Evolutionary conservation across 192 early-diverging fungal genomes (phyloP), one percentile per base, ranked within the genome.

Genomic region (Backusella tarrabulga): DNA sequence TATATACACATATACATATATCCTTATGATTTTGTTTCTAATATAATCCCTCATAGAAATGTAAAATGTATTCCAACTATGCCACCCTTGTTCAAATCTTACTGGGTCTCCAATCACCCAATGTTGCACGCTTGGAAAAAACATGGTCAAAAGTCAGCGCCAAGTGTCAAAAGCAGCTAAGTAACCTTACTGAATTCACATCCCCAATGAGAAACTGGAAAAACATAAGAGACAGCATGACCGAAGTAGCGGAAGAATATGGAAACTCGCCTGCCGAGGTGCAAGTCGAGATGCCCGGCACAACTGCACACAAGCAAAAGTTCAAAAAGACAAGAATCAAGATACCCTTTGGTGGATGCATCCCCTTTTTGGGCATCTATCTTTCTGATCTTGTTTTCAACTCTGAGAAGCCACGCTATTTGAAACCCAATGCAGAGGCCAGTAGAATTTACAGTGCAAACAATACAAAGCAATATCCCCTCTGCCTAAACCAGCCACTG

Each of bases 81-180:
- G 87, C 87, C 12, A 88, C 90, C 0, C 68, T 91, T n/a, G 88
- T 88, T n/a, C 88, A 89, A 72, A 83, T 91, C 52, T 82, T 90
- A 72, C 76, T 90, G 4, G 90, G 85, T 6, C 74, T 91, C 21
- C 88, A 90, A 52, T 86, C 86, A 8, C 86, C 88, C 21, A 80
- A 86, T 0, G 85, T 91, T 19, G 81, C 84, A 12, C 80, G 90
- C 5, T 76, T 91, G 8, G 77, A 77, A 29, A 85, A 83, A 54
- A 91, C 89, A 1, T 91, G 90, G 90, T 75, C 83, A 0, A 75
- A 77, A 11, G 84, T 91, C 3, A 68, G 82, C 1, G 74, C 79
- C 6, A 50, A 81, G 5, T 86, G 87, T 60, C 76, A 81, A 67
- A 75, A 74, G 38, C 72, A 79, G 12, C 78, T 91, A 76, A 84